Conservation (phyloP, 148 eudicot species). For the Gaultheria prostrata region DNA sequence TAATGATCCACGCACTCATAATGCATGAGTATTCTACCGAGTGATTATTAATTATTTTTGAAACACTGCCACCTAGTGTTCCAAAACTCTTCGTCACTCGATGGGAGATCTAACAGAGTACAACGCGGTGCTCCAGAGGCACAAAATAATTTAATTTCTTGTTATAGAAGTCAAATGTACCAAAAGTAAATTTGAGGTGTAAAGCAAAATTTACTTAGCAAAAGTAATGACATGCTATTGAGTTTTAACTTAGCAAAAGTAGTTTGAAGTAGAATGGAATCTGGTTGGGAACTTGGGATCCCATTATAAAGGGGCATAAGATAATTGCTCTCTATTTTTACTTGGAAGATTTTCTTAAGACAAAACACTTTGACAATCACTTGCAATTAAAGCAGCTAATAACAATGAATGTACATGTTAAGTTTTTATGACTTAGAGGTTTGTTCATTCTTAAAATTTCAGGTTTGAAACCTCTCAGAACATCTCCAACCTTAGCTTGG, state of each 20-base stretch:
- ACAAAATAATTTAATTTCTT: too few relatives aligned
- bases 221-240: too few relatives aligned
- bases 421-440: too few relatives aligned
- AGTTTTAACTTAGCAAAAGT: background rate
- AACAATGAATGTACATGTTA: background rate
- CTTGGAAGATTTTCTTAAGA: background rate
- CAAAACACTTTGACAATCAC: background rate
- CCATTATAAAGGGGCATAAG: background rate
- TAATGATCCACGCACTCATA: background rate
- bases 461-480: too few relatives aligned
- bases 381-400: background rate
- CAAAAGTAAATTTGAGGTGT: too few relatives aligned
- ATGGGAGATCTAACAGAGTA: too few relatives aligned
- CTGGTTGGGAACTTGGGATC: background rate
- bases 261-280: background rate
- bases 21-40: too few relatives aligned
- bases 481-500: too few relatives aligned
- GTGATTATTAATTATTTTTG: background rate
- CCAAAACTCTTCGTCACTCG: background rate
- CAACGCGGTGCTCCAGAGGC: too few relatives aligned
- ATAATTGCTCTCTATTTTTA: background rate
- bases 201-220: too few relatives aligned
- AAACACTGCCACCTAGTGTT: background rate
- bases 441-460: too few relatives aligned
- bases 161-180: too few relatives aligned